Base-by-base conservation (phyloP, 352 stramenopile species). In the Albugo candida region DNA sequence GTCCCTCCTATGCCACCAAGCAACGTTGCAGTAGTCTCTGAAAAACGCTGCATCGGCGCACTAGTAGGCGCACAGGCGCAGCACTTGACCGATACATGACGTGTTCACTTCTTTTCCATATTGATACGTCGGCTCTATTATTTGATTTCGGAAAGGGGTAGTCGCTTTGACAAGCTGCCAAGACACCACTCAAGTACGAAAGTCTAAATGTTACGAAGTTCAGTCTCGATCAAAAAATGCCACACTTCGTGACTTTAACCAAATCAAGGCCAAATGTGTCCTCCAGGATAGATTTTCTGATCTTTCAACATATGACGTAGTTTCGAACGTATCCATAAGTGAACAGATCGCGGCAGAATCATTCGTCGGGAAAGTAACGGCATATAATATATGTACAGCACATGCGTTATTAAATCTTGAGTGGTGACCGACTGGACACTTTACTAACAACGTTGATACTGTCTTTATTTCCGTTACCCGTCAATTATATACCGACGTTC, bases 331-430 rank as follows among this genome's bases (percentile, higher is more conserved):
- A 11, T 51, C 51, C 1, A 34, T 65, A 3, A 24, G 46, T 2
- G 58, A 65, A 45, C 38, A 54, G 35, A 10, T 41, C 44, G 36
- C 36, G 0, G n/a, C 56, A 6, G 51, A 48, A 1, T 44, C 48
- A 5, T 12, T 45, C 0, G 11, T 81, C 1, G 61, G 58, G n/a
- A 34, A 35, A 18, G 53, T 48, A 0, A 60, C 52, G 13, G 65
- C 69, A 27, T 59, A 51, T 2, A 65, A 81, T 37, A 53, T 76
- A 63, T 65, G 76, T 13, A 42, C 16, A 57, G 1, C 63, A 81
- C 47, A 63, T 81, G 1, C 48, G 62, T 3, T 81, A 74, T 49
- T 51, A 54, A 2, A 74, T 81, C 39, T 54, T 48, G 18, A 65
- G 62, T 16, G 68, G 68, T 4, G 64, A 81, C 46, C 64, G 64